Evolutionary conservation across 2,329 filamentous ascomycete species (phyloP).

Genomic region (Phaeomoniella chlamydospora): DNA sequence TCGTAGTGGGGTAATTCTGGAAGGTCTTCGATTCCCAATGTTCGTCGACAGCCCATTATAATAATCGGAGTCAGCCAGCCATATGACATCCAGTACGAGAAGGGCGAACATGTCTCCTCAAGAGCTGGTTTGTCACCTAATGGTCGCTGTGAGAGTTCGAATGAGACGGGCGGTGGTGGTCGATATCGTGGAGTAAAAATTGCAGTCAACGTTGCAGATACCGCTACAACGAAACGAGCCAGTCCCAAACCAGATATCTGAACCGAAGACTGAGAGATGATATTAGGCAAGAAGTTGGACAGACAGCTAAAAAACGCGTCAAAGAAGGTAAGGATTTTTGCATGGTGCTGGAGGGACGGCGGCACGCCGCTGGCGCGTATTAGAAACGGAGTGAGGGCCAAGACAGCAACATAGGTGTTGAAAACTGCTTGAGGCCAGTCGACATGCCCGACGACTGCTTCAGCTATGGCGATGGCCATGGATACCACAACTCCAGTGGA

Average conservation of each 20-base stretch:
- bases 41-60: background rate
- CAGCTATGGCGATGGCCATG: background rate
- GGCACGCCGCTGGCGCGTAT: too few relatives aligned
- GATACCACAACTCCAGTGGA: background rate
- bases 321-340: background rate
- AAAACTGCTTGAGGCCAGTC: background rate
- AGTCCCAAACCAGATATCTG: background rate
- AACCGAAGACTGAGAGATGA: background rate
- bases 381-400: too few relatives aligned
- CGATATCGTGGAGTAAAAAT: background rate
- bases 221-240: background rate
- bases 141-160: background rate
- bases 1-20: background rate
- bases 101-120: background rate
- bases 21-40: background rate
- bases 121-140: background rate
- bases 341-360: background rate
- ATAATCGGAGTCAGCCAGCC: background rate
- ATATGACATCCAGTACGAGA: background rate
- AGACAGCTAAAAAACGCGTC: background rate
- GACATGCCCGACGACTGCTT: background rate
- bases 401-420: background rate
- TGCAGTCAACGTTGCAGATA: background rate
- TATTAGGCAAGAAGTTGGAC: background rate
- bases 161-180: background rate